Evolutionary conservation across 148 eudicot genomes (phyloP), one percentile per base, ranked within the genome.

Genomic region (Polygonum maritimum): DNA sequence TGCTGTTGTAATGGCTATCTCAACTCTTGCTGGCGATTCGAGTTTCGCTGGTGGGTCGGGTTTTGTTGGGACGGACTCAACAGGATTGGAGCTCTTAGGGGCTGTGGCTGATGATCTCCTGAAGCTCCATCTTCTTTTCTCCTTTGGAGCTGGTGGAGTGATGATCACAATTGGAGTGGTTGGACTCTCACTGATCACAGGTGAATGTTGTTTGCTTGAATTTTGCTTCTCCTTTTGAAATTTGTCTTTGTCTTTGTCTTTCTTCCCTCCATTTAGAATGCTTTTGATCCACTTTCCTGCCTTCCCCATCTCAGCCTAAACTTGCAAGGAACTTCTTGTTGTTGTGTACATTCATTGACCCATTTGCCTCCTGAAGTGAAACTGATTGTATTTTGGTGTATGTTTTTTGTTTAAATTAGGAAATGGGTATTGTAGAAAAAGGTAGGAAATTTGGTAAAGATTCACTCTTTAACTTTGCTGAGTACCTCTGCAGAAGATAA

Each of bases 51-150:
- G 48, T 19, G 77, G 40, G 2, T 76, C 78, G 0, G 71, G 74
- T 54, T 78, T 45, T 6, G 87, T n/a, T 35, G 82, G 57, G 12
- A 31, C 10, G 47, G 31, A 73, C 1, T 79, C 86, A 7, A 0
- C 7, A 1, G 75, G 49, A 49, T 21, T 81, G 11, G 38, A 48
- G n/a, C 80, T 81, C 76, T 75, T 79, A 26, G 81, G 65, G 4
- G 80, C 79, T 2, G 84, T 73, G 14, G 94, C 91, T 2, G 94
- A 86, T 1, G 94, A 89, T 39, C 98, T 75, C 7, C 98, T 84
- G 75, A 94, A 94, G 79, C 98, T 91, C 98, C 98, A 94, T 72
- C 98, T 74, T 55, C 82, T 83, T 78, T 91, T 94, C 78, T 94
- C 98, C 75, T 89, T 94, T 0, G 98, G 93, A 7, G 90, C 88